Conservation (phyloP, 768 basidiomycete genomes). For the Leccinum arenicola region DNA sequence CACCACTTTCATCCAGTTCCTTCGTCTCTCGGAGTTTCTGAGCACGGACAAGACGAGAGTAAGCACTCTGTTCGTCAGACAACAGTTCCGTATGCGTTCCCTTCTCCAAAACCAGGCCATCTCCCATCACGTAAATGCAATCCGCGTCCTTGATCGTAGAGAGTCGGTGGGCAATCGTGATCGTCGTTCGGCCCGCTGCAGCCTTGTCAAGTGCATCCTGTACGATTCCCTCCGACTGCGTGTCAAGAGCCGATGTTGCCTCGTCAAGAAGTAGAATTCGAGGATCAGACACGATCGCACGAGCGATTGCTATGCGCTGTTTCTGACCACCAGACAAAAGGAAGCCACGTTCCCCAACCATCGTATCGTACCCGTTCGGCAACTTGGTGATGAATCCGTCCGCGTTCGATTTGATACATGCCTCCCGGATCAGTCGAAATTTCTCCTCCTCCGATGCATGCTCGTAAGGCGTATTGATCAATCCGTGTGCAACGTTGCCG, state of each 20-base stretch:
- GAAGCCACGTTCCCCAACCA: conserved; percentile 89
- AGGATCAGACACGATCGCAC: conserved; percentile 65
- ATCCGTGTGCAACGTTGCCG: conserved; percentile 80
- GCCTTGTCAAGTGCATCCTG: too few relatives aligned
- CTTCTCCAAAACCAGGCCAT: conserved; percentile 74
- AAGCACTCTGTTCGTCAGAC: conserved; percentile 55
- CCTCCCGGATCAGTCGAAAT: conserved; percentile 74
- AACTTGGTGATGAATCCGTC: conserved; percentile 84
- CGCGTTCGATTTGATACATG: conserved; percentile 86
- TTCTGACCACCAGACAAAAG: conserved; percentile 87
- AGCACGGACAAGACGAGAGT: conserved; percentile 72
- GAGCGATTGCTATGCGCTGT: conserved; percentile 85
- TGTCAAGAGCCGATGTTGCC: too few relatives aligned
- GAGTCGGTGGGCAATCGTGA: too few relatives aligned
- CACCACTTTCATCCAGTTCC: conserved; percentile 28
- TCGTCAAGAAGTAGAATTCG: too few relatives aligned
- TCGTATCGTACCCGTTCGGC: conserved; percentile 80
- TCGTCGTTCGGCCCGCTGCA: too few relatives aligned
- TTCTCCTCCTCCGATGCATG: conserved; percentile 70
- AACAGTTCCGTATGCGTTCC: conserved; percentile 78
- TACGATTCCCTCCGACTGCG: too few relatives aligned
- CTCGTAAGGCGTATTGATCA: conserved; percentile 72
- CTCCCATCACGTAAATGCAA: conserved; percentile 86
- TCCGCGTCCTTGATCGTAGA: conserved; percentile 86
- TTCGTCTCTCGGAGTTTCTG: conserved; percentile 70